phyloP scores from a whole-genome alignment of 148 eudicot species.

The Heliamphora exappendiculata region DNA sequence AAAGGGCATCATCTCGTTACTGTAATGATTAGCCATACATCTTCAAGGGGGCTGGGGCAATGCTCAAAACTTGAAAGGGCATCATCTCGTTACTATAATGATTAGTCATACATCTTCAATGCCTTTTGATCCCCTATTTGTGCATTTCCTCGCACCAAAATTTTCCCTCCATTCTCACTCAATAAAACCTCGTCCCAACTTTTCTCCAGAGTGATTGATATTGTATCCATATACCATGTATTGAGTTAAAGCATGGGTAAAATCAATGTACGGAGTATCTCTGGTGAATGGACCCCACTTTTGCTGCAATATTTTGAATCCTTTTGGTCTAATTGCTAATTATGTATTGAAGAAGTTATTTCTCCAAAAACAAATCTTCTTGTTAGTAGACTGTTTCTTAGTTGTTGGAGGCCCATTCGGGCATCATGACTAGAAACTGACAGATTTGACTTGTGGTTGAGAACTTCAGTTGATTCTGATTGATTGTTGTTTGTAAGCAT shows the following conservation, averaged over 20 bases:
- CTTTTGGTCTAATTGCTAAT: neutral
- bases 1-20: too few relatives aligned
- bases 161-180: neutral
- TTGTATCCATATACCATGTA: neutral
- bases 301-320: neutral
- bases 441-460: neutral
- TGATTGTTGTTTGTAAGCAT: neutral
- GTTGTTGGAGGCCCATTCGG: neutral
- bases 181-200: neutral
- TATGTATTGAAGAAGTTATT: neutral
- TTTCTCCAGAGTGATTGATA: neutral
- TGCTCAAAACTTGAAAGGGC: too few relatives aligned
- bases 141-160: neutral
- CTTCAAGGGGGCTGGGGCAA: too few relatives aligned
- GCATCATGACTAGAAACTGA: neutral
- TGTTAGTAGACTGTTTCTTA: neutral
- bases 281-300: neutral
- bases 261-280: neutral
- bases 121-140: too few relatives aligned
- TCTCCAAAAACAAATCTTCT: neutral
- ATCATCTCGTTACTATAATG: too few relatives aligned
- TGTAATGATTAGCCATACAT: too few relatives aligned
- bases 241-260: neutral
- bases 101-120: too few relatives aligned
- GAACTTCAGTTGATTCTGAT: neutral